Conservation (phyloP, 2,329 filamentous ascomycete species). For the Mollisiaceae sp. region DNA sequence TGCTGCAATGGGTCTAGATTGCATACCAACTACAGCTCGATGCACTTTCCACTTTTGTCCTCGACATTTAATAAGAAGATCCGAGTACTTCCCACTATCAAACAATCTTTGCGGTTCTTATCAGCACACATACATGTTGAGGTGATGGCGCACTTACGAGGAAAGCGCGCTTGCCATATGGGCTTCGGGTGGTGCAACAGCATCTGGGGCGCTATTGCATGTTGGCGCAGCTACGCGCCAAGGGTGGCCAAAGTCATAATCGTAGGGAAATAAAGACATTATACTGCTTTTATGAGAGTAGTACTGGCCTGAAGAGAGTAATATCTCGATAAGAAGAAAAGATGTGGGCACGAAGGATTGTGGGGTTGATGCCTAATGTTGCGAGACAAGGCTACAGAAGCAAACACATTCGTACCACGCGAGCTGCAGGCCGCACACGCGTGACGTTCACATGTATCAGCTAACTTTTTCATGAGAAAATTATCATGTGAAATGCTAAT, state of each 20-base stretch:
- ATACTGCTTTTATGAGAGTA: not conserved
- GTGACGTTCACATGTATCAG: not conserved
- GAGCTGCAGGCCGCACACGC: not conserved
- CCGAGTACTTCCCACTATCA: not conserved
- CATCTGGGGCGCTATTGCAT: not conserved
- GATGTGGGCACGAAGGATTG: not conserved
- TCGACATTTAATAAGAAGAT: not conserved
- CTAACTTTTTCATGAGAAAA: not conserved
- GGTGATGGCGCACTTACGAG: not conserved
- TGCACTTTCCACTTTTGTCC: not conserved
- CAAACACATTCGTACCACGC: constrained; percentile 4
- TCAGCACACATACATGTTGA: not conserved
- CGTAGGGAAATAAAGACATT: not conserved
- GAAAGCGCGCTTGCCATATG: not conserved
- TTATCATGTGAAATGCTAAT: not conserved
- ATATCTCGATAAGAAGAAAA: too few relatives aligned
- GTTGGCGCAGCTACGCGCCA: not conserved
- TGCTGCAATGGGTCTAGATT: not conserved
- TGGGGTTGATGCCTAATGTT: not conserved
- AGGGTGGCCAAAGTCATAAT: too few relatives aligned
- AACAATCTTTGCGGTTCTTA: not conserved
- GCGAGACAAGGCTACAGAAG: constrained; percentile 1
- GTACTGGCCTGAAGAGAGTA: not conserved
- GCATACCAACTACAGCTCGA: not conserved
- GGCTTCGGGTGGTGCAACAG: not conserved